phyloP scores from a whole-genome alignment of 2,329 filamentous ascomycete species.

The Ceratocystis cubensis region DNA sequence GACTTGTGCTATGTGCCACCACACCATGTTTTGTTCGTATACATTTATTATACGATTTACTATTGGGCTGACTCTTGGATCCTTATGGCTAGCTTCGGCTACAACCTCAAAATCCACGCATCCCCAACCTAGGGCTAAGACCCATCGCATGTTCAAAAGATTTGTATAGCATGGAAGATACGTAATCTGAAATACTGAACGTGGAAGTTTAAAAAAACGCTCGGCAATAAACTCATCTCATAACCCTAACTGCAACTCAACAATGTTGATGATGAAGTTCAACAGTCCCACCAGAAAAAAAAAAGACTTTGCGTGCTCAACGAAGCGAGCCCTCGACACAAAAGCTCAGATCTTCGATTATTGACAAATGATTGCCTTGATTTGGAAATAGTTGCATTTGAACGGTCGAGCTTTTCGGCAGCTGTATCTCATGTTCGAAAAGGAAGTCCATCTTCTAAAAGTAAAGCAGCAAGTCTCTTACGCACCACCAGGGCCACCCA shows the following conservation, averaged over 20 bases:
- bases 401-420: neutral
- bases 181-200: conserved; percentile 17
- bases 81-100: neutral
- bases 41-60: neutral
- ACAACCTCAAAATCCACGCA: neutral
- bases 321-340: neutral
- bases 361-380: neutral
- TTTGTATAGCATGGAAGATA: conserved; percentile 6
- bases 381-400: neutral
- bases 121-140: no score
- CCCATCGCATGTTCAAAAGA: conserved; percentile 1
- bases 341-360: neutral
- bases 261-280: neutral
- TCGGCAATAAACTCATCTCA: conserved; percentile 16
- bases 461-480: conserved; percentile 30
- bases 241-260: conserved; percentile 1
- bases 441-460: conserved; percentile 7
- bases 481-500: conserved; percentile 80
- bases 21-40: neutral
- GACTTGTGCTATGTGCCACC: neutral
- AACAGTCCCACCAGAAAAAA: neutral
- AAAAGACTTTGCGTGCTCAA: neutral
- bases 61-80: neutral
- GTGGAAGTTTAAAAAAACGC: conserved; percentile 20
- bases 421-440: neutral